These are phyloP conservation scores for Cruciata laevipes DNA, from an alignment of 257 asterid species.

Conservation along the genomic window DNA sequence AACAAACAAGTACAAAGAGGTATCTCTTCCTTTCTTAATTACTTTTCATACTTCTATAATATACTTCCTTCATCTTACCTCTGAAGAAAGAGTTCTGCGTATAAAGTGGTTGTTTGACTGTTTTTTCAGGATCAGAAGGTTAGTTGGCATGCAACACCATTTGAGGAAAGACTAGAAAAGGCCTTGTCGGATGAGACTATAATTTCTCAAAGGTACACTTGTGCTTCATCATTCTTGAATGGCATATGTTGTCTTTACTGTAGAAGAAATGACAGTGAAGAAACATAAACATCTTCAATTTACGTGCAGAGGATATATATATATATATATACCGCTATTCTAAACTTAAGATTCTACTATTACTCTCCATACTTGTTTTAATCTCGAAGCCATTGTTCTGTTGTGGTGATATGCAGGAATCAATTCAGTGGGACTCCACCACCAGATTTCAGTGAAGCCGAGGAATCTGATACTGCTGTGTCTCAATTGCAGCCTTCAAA, in stretches of 20 bases:
- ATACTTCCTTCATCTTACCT: not conserved
- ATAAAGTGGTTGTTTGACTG: not conserved
- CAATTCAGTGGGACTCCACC: slow-evolving; percentile 22
- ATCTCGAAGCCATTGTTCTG: not conserved
- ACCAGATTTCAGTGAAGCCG: slow-evolving; percentile 17
- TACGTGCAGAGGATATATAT: not conserved
- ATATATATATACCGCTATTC: not conserved
- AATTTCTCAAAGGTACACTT: slow-evolving; percentile 53
- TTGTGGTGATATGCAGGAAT: slow-evolving; percentile 20
- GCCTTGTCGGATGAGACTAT: slow-evolving; percentile 78
- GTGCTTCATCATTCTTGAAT: not conserved
- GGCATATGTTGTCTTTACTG: not conserved
- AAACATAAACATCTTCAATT: not conserved
- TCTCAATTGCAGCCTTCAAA: slow-evolving; percentile 20
- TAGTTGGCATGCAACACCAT: slow-evolving; percentile 94
- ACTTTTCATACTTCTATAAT: not conserved
- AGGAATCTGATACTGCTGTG: slow-evolving; percentile 27
- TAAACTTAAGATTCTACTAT: not conserved
- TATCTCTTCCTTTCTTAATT: slow-evolving; percentile 17
- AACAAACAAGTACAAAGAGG: slow-evolving; percentile 95
- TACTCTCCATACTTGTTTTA: not conserved
- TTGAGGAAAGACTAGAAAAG: slow-evolving; percentile 93
- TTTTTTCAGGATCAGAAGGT: slow-evolving; percentile 53
- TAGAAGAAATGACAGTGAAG: not conserved
- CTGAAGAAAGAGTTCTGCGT: too few relatives aligned